Evolutionary conservation across 2,329 filamentous ascomycete species (phyloP).

Genomic region (Aureobasidium pullulans): DNA sequence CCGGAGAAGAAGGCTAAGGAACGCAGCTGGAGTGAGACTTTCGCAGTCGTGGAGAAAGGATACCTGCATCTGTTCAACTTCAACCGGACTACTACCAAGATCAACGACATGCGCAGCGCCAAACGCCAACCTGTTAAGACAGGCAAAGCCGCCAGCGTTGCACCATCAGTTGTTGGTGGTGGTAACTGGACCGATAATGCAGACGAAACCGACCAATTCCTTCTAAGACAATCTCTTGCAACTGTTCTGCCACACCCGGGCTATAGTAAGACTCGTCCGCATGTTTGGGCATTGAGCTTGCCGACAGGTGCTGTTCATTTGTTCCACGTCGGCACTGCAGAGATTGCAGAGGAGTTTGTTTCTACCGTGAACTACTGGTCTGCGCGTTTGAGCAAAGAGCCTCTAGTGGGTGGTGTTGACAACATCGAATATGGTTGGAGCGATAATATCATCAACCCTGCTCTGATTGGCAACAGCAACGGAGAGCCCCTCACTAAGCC

Average conservation of each 20-base stretch:
- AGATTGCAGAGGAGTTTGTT: slow-evolving; percentile 92
- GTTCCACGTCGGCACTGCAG: slow-evolving; percentile 94
- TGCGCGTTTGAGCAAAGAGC: slow-evolving; percentile 86
- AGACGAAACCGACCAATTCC: slow-evolving; percentile 78
- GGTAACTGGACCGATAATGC: slow-evolving; percentile 99
- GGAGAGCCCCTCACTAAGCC: slow-evolving; percentile 1
- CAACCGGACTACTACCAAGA: slow-evolving; percentile 56
- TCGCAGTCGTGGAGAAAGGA: slow-evolving; percentile 92
- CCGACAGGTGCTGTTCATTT: slow-evolving; percentile 91
- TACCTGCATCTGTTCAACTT: slow-evolving; percentile 94
- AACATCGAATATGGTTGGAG: slow-evolving; percentile 98
- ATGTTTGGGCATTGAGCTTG: slow-evolving; percentile 90
- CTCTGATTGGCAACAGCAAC: slow-evolving; percentile 26
- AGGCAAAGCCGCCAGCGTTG: slow-evolving; percentile 30
- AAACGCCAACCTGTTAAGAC: slow-evolving; percentile 5
- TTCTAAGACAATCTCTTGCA: slow-evolving; percentile 83
- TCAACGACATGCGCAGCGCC: slow-evolving; percentile 19
- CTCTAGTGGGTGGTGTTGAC: slow-evolving; percentile 83
- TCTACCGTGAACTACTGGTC: slow-evolving; percentile 97
- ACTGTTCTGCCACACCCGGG: slow-evolving; percentile 83
- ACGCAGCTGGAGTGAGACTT: slow-evolving; percentile 88
- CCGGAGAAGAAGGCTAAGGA: slow-evolving; percentile 90
- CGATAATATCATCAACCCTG: slow-evolving; percentile 63
- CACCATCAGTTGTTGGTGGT: slow-evolving; percentile 71
- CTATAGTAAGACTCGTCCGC: slow-evolving; percentile 80